These are phyloP conservation scores for Entomortierella parvispora DNA, from an alignment of 192 early-diverging fungal species.

Conservation along the genomic window DNA sequence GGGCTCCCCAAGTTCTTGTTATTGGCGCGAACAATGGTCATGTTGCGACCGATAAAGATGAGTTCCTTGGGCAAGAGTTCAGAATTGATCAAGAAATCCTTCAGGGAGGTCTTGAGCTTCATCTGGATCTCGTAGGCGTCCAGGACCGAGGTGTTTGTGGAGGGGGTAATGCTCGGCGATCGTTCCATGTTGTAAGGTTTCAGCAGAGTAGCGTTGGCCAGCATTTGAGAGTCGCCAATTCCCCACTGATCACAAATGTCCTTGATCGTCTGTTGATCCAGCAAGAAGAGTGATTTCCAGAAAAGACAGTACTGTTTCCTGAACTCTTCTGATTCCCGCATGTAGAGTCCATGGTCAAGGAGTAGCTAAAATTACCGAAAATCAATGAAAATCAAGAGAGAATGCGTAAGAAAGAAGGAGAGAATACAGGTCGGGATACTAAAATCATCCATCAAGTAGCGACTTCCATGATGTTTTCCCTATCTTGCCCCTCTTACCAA, in stretches of 20 bases:
- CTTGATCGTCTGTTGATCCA: conserved; percentile 70
- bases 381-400: neutral
- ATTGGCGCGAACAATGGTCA: conserved; percentile 87
- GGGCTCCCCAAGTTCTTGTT: conserved; percentile 88
- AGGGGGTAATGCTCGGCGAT: conserved; percentile 55
- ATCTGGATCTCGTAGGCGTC: conserved; percentile 81
- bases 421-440: too few relatives aligned
- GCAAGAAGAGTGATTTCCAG: conserved; percentile 85
- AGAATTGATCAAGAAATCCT: conserved; percentile 76
- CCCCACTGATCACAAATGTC: conserved; percentile 81
- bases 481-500: conserved; percentile 51
- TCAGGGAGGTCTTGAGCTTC: conserved; percentile 76
- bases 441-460: too few relatives aligned
- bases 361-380: conserved; percentile 62
- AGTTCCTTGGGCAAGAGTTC: conserved; percentile 85
- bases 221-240: conserved; percentile 68
- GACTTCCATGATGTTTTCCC: too few relatives aligned
- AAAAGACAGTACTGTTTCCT: conserved; percentile 82
- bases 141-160: conserved; percentile 47
- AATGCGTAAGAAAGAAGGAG: neutral
- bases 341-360: conserved; percentile 94
- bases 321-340: conserved; percentile 77
- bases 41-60: conserved; percentile 89
- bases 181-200: conserved; percentile 69
- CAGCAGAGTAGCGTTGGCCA: conserved; percentile 69